Percentiles rank a stretch among this genome's conserved stretches.
Evolutionary conservation across 164 flowering plant genomes (phyloP).

Genomic region (Stephania cephalantha): DNA sequence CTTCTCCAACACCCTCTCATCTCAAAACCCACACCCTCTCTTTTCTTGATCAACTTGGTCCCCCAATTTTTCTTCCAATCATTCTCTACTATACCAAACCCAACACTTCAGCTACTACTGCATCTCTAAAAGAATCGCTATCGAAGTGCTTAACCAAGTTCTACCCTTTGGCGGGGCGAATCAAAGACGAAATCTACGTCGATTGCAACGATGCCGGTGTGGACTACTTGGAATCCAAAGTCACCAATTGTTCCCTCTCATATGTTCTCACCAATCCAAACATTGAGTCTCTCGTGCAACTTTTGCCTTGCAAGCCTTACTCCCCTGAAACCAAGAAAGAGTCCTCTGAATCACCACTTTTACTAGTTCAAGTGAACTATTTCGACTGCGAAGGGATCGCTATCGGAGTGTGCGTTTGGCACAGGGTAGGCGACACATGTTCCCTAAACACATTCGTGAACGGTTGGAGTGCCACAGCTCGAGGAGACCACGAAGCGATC

Average conservation of each 20-base stretch:
- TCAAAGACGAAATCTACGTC: not conserved
- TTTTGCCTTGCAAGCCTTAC: conserved; percentile 21
- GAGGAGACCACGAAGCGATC: conserved; percentile 3
- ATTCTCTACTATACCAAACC: conserved; percentile 7
- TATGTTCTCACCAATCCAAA: conserved; percentile 13
- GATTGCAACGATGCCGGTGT: conserved; percentile 10
- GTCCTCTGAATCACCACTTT: not conserved
- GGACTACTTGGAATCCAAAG: conserved; percentile 4
- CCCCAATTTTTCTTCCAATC: conserved; percentile 7
- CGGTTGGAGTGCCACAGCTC: conserved; percentile 37
- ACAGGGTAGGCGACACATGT: conserved; percentile 37
- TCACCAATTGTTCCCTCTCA: not conserved
- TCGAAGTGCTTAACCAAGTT: not conserved
- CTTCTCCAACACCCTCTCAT: conserved; percentile 22
- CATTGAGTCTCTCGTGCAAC: conserved; percentile 12
- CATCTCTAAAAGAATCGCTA: conserved; percentile 1
- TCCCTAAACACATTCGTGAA: conserved; percentile 30
- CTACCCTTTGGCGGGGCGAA: conserved; percentile 6
- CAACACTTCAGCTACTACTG: not conserved
- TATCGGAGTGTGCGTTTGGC: conserved; percentile 41
- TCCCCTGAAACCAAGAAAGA: not conserved
- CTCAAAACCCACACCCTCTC: conserved; percentile 6
- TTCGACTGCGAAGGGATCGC: conserved; percentile 60
- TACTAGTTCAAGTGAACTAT: conserved; percentile 33
- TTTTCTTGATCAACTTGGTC: conserved; percentile 5